Base-by-base conservation (phyloP, 2,329 filamentous ascomycete species). In the Cryphonectria japonica region DNA sequence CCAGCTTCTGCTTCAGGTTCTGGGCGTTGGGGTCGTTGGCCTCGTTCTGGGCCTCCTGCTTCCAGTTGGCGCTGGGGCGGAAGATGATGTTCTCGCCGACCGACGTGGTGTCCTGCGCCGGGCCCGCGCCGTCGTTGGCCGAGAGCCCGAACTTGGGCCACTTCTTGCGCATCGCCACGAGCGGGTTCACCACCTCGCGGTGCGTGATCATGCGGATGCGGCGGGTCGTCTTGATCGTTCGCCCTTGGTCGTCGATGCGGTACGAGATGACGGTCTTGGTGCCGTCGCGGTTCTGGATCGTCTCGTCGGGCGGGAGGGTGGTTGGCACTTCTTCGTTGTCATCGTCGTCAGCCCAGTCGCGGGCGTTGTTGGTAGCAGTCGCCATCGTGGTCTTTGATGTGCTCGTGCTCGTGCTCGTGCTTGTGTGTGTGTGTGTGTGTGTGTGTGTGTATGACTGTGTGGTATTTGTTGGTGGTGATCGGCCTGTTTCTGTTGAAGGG, bases 11-110 rank as follows among this genome's bases (percentile, higher is more conserved):
- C 85, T 93, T 93, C 85, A 92, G 88, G 78, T 87, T 87, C 83
- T 92, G 89, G 78, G 92, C 90, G 82, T 93, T 92, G 79, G 88
- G 84, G 78, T 91, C 89, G 80, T 90, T 89, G 84, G 89, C 88
- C 84, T 95, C 93, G 81, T 81, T 92, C 84, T 93, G 93, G 80
- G 92, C 91, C 76, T 93, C 93, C 79, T 93, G 91, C 86, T 95
- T 95, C 95, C 94, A 99, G 87, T 97, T 97, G 77, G 93, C 89
- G 80, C 90, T 92, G 54, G 95, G 96, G 75, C 93, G 88, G 92
- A 99, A 98, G 80, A 97, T 91, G 83, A 99, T 98, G 87, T 99
- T 99, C 86, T 99, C 96, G 78, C 93, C 96, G 59, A 98, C 92
- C 57, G 91, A 94, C 69, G 95, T 98, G 71, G 95, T 98, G 82